Evolutionary conservation across 768 basidiomycete species (phyloP).

Genomic region (Leccinum fibrillosum): DNA sequence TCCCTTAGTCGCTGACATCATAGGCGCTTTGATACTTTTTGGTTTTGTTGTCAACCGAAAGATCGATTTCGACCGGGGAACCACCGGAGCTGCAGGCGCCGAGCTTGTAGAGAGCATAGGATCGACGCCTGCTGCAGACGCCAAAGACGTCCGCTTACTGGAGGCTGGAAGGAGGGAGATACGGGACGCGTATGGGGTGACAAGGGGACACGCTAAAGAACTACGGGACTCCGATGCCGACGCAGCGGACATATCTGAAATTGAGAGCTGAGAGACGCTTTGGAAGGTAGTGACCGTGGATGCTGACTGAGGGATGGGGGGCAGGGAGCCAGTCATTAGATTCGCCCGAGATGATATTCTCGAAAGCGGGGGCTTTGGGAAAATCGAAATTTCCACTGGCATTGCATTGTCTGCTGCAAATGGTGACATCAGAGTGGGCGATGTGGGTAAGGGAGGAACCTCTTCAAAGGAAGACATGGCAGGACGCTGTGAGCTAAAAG

Average conservation of each 20-base stretch:
- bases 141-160: conserved; percentile 27
- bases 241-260: conserved; percentile 4
- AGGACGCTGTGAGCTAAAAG: conserved; percentile 28
- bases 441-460: conserved; percentile 26
- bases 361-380: conserved; percentile 14
- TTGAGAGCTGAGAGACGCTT: conserved; percentile 21
- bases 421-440: conserved; percentile 17
- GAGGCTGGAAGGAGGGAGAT: conserved; percentile 23
- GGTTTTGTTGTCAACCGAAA: conserved; percentile 27
- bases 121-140: conserved; percentile 23
- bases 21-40: conserved; percentile 20
- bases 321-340: conserved; percentile 7
- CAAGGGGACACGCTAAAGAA: conserved; percentile 8
- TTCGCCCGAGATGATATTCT: conserved; percentile 23
- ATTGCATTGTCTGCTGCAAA: neutral
- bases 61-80: conserved; percentile 27
- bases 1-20: neutral
- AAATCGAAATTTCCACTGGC: neutral
- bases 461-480: conserved; percentile 16
- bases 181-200: conserved; percentile 13
- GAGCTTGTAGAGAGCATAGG: conserved; percentile 8
- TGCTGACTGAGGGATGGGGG: conserved; percentile 30
- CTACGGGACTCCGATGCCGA: conserved; percentile 20
- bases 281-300: conserved; percentile 25
- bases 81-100: neutral